Percentiles rank a stretch among this genome's conserved stretches.
phyloP scores from a whole-genome alignment of 108 stramenopile species.

The Cylindrotheca fusiformis region DNA sequence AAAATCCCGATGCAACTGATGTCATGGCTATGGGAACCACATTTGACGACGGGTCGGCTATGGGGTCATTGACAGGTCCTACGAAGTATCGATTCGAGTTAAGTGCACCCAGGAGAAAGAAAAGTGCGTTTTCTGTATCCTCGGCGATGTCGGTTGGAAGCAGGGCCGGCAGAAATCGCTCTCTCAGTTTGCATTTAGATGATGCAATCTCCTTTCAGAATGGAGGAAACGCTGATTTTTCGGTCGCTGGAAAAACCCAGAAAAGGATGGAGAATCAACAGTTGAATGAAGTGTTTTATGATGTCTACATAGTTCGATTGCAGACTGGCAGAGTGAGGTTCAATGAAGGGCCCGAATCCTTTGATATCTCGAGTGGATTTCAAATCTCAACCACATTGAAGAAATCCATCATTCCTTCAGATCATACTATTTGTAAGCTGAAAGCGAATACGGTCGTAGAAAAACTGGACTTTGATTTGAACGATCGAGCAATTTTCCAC shows the following conservation, averaged over 20 bases:
- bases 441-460: constrained; percentile 21
- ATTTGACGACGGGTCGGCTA: constrained; percentile 19
- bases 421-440: constrained; percentile 50
- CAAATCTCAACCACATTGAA: constrained; percentile 29
- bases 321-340: constrained; percentile 23
- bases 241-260: not conserved
- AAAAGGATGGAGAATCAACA: constrained; percentile 10
- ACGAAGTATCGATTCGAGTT: constrained; percentile 6
- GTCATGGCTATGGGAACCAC: not conserved
- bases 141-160: constrained; percentile 28
- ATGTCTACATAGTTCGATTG: constrained; percentile 35
- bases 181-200: constrained; percentile 19
- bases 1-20: not conserved
- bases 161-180: constrained; percentile 1
- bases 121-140: constrained; percentile 8
- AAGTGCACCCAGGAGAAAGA: not conserved
- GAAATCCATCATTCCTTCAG: constrained; percentile 61
- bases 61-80: constrained; percentile 6
- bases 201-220: constrained; percentile 9
- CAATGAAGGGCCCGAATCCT: constrained; percentile 7
- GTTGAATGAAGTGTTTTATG: constrained; percentile 50
- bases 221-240: not conserved
- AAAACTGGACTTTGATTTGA: constrained; percentile 15
- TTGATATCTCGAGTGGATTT: constrained; percentile 24
- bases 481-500: constrained; percentile 14